These are phyloP conservation scores for Perkinsus chesapeaki DNA, from an alignment of 169 alveolate genomes.

Conservation along the genomic window DNA sequence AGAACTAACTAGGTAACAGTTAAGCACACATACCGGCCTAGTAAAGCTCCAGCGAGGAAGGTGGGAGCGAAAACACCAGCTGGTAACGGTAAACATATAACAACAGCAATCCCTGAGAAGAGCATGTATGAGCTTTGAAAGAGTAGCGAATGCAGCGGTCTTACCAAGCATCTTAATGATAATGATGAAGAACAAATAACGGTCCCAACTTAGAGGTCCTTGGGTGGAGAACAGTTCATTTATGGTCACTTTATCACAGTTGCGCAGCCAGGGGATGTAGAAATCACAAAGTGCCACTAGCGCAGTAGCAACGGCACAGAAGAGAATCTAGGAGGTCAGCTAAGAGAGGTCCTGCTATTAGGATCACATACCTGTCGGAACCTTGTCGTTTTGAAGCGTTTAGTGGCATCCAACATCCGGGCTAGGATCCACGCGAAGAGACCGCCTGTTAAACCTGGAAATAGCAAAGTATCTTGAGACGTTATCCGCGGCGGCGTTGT, in stretches of 20 bases:
- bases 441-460: conserved; percentile 46
- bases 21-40: conserved; percentile 58
- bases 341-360: not conserved
- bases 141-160: not conserved
- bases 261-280: conserved; percentile 42
- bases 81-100: conserved; percentile 56
- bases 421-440: conserved; percentile 45
- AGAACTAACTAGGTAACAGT: conserved; percentile 33
- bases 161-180: not conserved
- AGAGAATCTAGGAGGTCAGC: not conserved
- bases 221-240: conserved; percentile 43
- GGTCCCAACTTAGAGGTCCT: conserved; percentile 5
- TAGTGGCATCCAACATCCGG: conserved; percentile 33
- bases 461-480: not conserved
- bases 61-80: conserved; percentile 61
- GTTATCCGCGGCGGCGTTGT: not conserved
- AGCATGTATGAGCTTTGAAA: not conserved
- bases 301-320: not conserved
- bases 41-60: conserved; percentile 56
- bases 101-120: conserved; percentile 29
- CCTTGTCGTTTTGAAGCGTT: conserved; percentile 5
- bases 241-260: conserved; percentile 45
- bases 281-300: conserved; percentile 34
- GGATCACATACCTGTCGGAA: not conserved
- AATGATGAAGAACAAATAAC: not conserved